Evolutionary conservation across 2,329 filamentous ascomycete genomes (phyloP), one percentile per base, ranked within the genome.

Genomic region (Trichoderma lentiforme): DNA sequence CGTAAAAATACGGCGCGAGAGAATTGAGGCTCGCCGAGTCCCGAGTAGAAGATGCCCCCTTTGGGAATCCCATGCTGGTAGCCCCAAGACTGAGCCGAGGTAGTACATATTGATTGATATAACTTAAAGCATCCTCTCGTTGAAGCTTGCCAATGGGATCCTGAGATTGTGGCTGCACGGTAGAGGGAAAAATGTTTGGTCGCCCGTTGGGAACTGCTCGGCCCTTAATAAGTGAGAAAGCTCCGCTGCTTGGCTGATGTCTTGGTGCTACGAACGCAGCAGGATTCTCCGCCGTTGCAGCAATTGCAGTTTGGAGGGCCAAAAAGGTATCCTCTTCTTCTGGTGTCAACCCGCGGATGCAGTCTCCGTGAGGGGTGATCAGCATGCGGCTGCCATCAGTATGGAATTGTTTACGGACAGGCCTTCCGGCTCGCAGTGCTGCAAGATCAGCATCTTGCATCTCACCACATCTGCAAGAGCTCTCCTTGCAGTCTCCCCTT

Each of bases 281-380:
- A 0, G 89, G 88, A 66, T 84, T 85, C 61, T 84, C 82, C 15
- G 86, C 84, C 47, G 83, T 82, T 9, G 80, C 78, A 3, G 86
- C 85, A 58, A 93, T 82, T 7, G 82, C 82, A 62, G 85, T 83
- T 79, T 95, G 93, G 6, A 95, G 85, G 65, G 89, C 85, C 12
- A 95, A 83, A 75, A 92, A 95, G 5, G 87, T 86, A 39, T 90
- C 85, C 77, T 95, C 92, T 74, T 95, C 90, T 56, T 91, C 88
- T 4, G 86, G 82, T 1, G 86, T 90, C 69, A 96, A 82, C 72
- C 92, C 91, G 74, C 91, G 90, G n/a, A 95, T 85, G 78, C 92
- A 93, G 74, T 93, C 90, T 12, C 93, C 92, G 73, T 92, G 90
- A 0, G 92, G 91, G 0, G 92, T 94, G 67, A 95, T 88, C 75